Percentiles rank a stretch among this genome's conserved stretches.
phyloP scores from a whole-genome alignment of 106 monocot genomes.

The Iris macrosiphon region DNA sequence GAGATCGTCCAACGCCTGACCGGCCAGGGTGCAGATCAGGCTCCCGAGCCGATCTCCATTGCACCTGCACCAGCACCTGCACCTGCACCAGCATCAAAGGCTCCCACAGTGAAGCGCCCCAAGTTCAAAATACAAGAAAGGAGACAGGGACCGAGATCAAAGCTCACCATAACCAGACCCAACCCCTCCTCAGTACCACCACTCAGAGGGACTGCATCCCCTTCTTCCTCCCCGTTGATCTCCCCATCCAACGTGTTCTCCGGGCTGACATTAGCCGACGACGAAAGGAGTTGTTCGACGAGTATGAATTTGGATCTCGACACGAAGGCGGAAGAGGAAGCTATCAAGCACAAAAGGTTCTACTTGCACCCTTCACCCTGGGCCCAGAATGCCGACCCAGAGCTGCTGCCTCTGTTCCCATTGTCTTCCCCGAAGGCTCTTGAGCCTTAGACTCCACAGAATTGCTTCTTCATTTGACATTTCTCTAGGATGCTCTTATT shows the following conservation, averaged over 20 bases:
- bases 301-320: constrained; percentile 11
- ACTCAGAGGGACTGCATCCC: background rate
- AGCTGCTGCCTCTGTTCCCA: constrained; percentile 39
- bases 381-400: constrained; percentile 13
- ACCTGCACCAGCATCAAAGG: background rate
- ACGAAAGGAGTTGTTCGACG: background rate
- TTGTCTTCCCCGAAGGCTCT: too few species aligned
- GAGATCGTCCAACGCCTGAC: constrained; percentile 18
- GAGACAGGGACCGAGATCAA: constrained; percentile 11
- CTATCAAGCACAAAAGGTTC: constrained; percentile 43
- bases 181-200: background rate
- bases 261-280: constrained; percentile 7
- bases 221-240: background rate
- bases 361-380: constrained; percentile 35
- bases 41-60: background rate
- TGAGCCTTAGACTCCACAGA: too few species aligned
- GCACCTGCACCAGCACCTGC: background rate
- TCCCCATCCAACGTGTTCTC: constrained; percentile 19
- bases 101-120: constrained; percentile 4
- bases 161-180: constrained; percentile 21
- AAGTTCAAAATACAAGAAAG: constrained; percentile 29
- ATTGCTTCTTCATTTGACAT: too few species aligned
- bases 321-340: constrained; percentile 31
- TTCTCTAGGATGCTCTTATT: too few species aligned
- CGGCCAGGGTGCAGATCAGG: constrained; percentile 6